Evolutionary conservation across 306 rosid genomes (phyloP).

Genomic region (Parietaria judaica): DNA sequence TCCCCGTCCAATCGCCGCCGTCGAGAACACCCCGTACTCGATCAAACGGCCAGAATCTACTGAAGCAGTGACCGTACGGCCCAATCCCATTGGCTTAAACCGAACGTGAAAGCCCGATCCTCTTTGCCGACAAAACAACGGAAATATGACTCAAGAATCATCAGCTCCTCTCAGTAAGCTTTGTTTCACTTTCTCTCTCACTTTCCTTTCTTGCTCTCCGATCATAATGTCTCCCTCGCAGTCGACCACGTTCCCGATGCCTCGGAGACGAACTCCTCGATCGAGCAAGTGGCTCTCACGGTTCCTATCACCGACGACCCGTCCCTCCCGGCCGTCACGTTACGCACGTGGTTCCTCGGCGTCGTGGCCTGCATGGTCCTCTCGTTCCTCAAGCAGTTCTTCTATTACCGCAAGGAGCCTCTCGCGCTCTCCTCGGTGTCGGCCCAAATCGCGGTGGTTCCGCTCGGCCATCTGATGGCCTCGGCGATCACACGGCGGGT

Average conservation of each 20-base stretch:
- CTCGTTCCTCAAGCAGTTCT: conserved; percentile 83
- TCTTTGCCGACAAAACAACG: too few relatives aligned
- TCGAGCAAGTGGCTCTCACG: conserved; percentile 63
- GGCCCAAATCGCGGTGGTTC: conserved; percentile 91
- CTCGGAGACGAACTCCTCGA: conserved; percentile 30
- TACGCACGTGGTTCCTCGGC: conserved; percentile 86
- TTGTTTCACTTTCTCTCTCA: too few relatives aligned
- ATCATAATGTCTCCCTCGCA: too few relatives aligned
- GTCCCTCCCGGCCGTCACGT: conserved; percentile 47
- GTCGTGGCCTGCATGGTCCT: conserved; percentile 48
- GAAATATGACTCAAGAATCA: too few relatives aligned
- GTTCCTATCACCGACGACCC: conserved; percentile 80
- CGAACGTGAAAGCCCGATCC: too few relatives aligned
- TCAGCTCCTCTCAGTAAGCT: too few relatives aligned
- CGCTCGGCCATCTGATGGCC: conserved; percentile 78
- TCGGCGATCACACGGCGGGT: conserved; percentile 36
- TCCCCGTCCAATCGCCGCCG: too few relatives aligned
- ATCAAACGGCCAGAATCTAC: too few relatives aligned
- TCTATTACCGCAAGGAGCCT: conserved; percentile 81
- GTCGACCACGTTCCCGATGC: conserved; percentile 1
- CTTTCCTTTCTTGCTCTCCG: too few relatives aligned
- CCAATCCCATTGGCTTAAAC: too few relatives aligned
- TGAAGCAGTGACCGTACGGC: too few relatives aligned
- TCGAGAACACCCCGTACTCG: too few relatives aligned
- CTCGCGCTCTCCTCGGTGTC: conserved; percentile 47